A percentile compares a stretch with the other conserved stretches of the same genome.
Conservation (phyloP, 441 rosid species). For the Corymbia calophylla region DNA sequence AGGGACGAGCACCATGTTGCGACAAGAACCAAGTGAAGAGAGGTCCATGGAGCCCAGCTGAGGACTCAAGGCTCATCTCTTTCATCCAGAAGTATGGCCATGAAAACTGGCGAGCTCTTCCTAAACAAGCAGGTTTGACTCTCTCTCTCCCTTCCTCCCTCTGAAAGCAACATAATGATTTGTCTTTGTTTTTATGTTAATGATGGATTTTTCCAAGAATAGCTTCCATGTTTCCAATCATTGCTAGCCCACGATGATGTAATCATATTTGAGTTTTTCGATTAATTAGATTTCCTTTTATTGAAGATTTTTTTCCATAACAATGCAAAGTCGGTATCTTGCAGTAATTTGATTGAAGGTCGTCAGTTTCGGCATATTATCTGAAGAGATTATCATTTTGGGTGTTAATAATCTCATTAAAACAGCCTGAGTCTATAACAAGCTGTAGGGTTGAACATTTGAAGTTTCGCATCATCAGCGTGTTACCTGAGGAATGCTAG, state of each 20-base stretch:
- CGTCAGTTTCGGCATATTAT: background rate
- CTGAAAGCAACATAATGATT: background rate
- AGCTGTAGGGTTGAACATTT: background rate
- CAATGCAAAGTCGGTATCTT: background rate
- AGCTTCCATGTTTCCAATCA: background rate
- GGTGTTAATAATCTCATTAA: background rate
- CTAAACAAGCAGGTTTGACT: slow-evolving; percentile 59
- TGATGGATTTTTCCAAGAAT: background rate
- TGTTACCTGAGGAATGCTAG: background rate
- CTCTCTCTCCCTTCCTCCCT: background rate
- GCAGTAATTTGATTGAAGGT: background rate
- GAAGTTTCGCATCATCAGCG: background rate
- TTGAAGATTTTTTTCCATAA: background rate
- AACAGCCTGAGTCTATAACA: background rate
- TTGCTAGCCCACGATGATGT: background rate
- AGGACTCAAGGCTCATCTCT: slow-evolving; percentile 50
- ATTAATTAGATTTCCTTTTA: background rate
- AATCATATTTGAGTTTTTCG: background rate
- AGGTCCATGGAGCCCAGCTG: slow-evolving; percentile 69
- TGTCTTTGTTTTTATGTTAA: background rate
- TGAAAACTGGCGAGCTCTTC: slow-evolving; percentile 67
- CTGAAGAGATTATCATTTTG: background rate
- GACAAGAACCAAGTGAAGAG: slow-evolving; percentile 55
- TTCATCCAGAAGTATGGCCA: slow-evolving; percentile 58
- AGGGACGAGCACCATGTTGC: slow-evolving; percentile 62